Percentiles rank a stretch among this genome's conserved stretches.
Evolutionary conservation across 2,329 filamentous ascomycete genomes (phyloP).

Genomic region (Pleurostoma richardsiae): DNA sequence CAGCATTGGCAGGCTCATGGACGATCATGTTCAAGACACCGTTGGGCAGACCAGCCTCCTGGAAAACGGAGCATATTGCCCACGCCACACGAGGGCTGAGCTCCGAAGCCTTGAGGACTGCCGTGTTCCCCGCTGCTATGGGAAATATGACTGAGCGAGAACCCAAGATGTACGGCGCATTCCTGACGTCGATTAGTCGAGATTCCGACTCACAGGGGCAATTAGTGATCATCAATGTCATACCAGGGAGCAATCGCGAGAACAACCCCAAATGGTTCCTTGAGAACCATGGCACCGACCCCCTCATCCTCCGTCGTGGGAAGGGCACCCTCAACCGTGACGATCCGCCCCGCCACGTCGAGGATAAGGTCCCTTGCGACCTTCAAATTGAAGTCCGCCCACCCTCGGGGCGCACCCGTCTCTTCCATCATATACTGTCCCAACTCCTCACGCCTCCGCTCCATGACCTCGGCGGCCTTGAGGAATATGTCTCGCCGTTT

Average conservation of each 20-base stretch:
- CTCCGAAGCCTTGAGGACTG: constrained; percentile 69
- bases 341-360: constrained; percentile 36
- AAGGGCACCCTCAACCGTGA: constrained; percentile 24
- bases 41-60: constrained; percentile 69
- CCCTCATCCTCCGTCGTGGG: constrained; percentile 35
- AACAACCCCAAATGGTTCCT: constrained; percentile 75
- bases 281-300: constrained; percentile 58
- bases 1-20: constrained; percentile 59
- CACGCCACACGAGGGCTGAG: constrained; percentile 59
- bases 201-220: neutral
- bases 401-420: constrained; percentile 31
- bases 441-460: constrained; percentile 55
- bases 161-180: constrained; percentile 52
- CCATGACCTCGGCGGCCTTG: constrained; percentile 61
- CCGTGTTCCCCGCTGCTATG: constrained; percentile 73
- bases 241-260: constrained; percentile 80
- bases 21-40: constrained; percentile 73
- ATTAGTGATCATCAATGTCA: constrained; percentile 8
- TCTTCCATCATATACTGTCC: constrained; percentile 51
- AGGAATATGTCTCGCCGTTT: constrained; percentile 65
- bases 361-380: constrained; percentile 29
- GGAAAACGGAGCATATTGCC: constrained; percentile 58
- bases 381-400: constrained; percentile 35
- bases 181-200: constrained; percentile 31
- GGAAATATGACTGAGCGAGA: constrained; percentile 54